Evolutionary conservation across 441 rosid species (phyloP).

Genomic region (Melastoma candidum): DNA sequence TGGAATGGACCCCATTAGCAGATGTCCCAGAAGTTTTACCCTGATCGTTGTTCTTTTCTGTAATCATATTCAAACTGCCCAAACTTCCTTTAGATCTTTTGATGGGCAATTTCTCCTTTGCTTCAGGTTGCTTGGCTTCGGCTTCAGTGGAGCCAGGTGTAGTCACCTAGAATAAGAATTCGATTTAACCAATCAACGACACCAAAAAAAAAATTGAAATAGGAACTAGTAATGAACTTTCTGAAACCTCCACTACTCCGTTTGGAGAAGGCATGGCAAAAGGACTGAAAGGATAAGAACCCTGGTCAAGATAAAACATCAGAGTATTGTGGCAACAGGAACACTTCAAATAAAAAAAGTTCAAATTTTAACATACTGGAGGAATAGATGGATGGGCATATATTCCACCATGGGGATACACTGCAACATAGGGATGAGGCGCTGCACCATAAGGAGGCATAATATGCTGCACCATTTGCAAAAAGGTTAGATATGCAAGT

Average conservation of each 20-base stretch:
- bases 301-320: slow-evolving; percentile 32
- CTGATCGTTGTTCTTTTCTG: slow-evolving; percentile 57
- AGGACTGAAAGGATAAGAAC: slow-evolving; percentile 94
- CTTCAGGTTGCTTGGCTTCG: slow-evolving; percentile 73
- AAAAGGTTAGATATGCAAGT: too few relatives aligned
- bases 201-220: slow-evolving; percentile 10
- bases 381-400: slow-evolving; percentile 86
- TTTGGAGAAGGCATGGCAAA: slow-evolving; percentile 89
- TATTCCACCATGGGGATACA: slow-evolving; percentile 97
- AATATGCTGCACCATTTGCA: slow-evolving; percentile 50
- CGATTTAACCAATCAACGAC: background rate
- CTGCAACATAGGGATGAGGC: slow-evolving; percentile 86
- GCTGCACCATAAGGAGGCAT: slow-evolving; percentile 97
- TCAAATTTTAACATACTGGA: slow-evolving; percentile 37
- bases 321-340: slow-evolving; percentile 11
- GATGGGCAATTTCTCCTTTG: slow-evolving; percentile 82
- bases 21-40: slow-evolving; percentile 66
- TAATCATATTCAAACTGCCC: slow-evolving; percentile 88
- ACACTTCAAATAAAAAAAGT: slow-evolving; percentile 4
- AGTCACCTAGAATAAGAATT: slow-evolving; percentile 40
- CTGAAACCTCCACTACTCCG: slow-evolving; percentile 73
- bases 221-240: slow-evolving; percentile 28
- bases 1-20: slow-evolving; percentile 78
- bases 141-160: slow-evolving; percentile 52
- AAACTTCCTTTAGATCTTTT: slow-evolving; percentile 97